Evolutionary conservation across 108 stramenopile species (phyloP).

Genomic region (Seminavis robusta): DNA sequence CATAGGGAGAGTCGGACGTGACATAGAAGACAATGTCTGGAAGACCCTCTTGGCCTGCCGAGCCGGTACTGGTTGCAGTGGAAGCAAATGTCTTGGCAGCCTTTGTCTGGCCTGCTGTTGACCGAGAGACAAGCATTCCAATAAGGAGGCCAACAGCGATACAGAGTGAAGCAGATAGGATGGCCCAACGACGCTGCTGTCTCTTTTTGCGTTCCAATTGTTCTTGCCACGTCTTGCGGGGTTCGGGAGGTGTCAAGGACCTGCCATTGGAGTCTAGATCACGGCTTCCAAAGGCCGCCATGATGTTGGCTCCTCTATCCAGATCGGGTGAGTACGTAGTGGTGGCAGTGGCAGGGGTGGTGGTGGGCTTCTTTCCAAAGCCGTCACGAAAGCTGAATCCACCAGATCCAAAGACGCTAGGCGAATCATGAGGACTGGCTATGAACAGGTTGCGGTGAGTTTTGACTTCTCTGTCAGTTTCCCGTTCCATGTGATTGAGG

Average conservation of each 20-base stretch:
- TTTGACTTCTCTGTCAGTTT: conserved; percentile 1
- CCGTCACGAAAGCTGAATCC: conserved; percentile 30
- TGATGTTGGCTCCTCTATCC: conserved; percentile 5
- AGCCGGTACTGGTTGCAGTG: background rate
- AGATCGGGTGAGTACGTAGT: conserved; percentile 19
- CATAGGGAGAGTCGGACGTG: conserved; percentile 65
- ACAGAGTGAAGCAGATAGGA: background rate
- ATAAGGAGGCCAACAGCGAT: background rate
- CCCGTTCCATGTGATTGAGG: conserved; percentile 26
- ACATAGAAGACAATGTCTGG: conserved; percentile 59
- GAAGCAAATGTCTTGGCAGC: background rate
- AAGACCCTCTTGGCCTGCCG: background rate
- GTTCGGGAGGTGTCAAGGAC: background rate
- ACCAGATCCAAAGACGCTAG: conserved; percentile 25
- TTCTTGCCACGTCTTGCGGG: conserved; percentile 35
- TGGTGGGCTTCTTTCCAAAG: conserved; percentile 8
- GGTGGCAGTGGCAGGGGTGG: background rate
- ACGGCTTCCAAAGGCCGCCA: background rate
- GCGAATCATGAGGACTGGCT: conserved; percentile 7
- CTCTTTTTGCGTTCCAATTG: conserved; percentile 24
- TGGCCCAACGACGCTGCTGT: conserved; percentile 19
- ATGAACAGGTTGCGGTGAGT: conserved; percentile 26
- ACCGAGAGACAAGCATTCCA: background rate
- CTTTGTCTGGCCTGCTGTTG: background rate
- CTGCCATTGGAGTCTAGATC: background rate